These are phyloP conservation scores for Scutellaria galericulata DNA, from an alignment of 257 asterid species.

Conservation along the genomic window DNA sequence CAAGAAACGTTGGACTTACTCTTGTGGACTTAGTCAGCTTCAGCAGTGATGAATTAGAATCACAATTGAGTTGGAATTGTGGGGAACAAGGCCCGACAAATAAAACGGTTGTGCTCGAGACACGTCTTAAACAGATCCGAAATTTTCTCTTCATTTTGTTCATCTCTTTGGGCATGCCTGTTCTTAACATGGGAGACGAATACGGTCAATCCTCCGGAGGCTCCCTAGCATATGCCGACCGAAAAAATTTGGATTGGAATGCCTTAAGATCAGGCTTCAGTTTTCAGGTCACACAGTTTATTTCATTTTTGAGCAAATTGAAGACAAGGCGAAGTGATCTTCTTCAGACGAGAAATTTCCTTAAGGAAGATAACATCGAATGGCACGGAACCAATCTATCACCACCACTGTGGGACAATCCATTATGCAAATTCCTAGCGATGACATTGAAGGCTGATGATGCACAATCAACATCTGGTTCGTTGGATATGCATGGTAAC, in stretches of 20 bases:
- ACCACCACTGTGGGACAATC: conserved; percentile 77
- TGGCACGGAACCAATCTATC: conserved; percentile 69
- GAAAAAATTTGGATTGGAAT: conserved; percentile 69
- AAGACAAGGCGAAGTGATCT: conserved; percentile 70
- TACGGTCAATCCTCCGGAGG: conserved; percentile 84
- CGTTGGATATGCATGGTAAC: conserved; percentile 45
- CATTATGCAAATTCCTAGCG: conserved; percentile 66
- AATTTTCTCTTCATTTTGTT: conserved; percentile 75
- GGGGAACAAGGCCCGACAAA: conserved; percentile 90
- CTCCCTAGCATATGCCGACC: conserved; percentile 51
- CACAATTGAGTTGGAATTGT: conserved; percentile 87
- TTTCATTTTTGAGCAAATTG: conserved; percentile 73
- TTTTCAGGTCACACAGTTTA: conserved; percentile 58
- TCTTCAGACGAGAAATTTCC: conserved; percentile 66
- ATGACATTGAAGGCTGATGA: conserved; percentile 67
- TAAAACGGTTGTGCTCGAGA: conserved; percentile 61
- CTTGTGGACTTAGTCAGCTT: conserved; percentile 93
- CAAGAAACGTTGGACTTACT: conserved; percentile 75
- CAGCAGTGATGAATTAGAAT: conserved; percentile 49
- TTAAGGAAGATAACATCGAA: conserved; percentile 62
- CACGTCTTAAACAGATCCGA: conserved; percentile 79
- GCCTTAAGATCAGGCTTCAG: conserved; percentile 64
- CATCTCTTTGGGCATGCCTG: conserved; percentile 82
- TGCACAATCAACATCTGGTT: conserved; percentile 29
- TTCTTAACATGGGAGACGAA: conserved; percentile 98